These are phyloP conservation scores for Marchantia polymorpha DNA, from an alignment of 225 moss, liverwort and hornwort genomes.

Conservation along the genomic window DNA sequence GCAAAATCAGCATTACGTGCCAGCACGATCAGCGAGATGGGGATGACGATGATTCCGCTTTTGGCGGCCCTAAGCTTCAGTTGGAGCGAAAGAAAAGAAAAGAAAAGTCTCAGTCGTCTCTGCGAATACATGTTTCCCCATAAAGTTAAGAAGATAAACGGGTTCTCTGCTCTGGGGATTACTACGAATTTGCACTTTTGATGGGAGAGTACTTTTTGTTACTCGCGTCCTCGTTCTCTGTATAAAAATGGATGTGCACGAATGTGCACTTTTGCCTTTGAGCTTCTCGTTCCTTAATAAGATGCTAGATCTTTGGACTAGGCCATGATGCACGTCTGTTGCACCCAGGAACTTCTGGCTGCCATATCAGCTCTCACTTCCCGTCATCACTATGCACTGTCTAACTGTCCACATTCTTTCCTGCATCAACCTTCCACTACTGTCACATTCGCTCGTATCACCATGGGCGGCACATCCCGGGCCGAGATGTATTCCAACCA, in stretches of 20 bases:
- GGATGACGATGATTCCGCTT: not conserved
- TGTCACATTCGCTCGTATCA: not conserved
- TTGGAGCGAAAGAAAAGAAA: too few relatives aligned
- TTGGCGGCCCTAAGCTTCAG: not conserved
- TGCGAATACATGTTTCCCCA: not conserved
- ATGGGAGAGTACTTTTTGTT: not conserved
- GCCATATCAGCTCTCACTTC: not conserved
- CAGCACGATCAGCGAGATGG: not conserved
- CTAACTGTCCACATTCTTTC: not conserved
- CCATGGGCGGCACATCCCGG: not conserved
- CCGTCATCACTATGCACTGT: not conserved
- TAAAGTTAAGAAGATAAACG: not conserved
- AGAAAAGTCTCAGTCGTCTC: too few relatives aligned
- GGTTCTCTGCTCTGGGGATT: not conserved
- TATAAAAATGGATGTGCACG: not conserved
- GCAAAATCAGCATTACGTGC: not conserved
- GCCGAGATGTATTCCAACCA: not conserved
- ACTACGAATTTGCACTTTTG: not conserved
- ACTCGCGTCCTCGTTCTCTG: not conserved
- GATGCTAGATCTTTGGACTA: not conserved
- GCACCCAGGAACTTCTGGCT: not conserved
- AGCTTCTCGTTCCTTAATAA: not conserved
- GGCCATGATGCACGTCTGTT: slow-evolving; percentile 1
- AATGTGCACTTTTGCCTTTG: slow-evolving; percentile 2
- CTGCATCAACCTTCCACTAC: not conserved